These are phyloP conservation scores for Lentinula novae-zelandiae DNA, from an alignment of 1,284 basidiomycete species.

Conservation along the genomic window DNA sequence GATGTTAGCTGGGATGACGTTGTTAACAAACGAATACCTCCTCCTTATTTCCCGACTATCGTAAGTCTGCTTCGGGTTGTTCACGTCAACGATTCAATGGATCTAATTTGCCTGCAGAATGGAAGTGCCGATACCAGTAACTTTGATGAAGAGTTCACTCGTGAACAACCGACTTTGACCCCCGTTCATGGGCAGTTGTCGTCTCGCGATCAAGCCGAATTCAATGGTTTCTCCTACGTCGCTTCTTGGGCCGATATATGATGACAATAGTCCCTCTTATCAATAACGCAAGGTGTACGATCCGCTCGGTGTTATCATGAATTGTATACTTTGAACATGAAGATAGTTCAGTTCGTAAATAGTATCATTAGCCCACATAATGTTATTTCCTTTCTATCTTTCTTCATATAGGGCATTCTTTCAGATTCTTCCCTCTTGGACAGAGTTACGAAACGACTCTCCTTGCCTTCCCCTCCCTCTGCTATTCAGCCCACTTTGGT, in stretches of 20 bases:
- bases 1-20: slow-evolving; percentile 97
- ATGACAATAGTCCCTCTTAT: slow-evolving; percentile 16
- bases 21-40: slow-evolving; percentile 92
- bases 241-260: slow-evolving; percentile 71
- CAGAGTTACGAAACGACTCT: no score
- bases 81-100: slow-evolving; percentile 13
- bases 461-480: no score
- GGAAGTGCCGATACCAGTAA: slow-evolving; percentile 82
- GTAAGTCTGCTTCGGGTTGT: slow-evolving; percentile 43
- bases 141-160: slow-evolving; percentile 97
- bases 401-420: no score
- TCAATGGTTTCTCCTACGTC: slow-evolving; percentile 92
- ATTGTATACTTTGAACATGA: slow-evolving; percentile 45
- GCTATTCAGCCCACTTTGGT: no score
- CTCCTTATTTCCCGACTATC: slow-evolving; percentile 96
- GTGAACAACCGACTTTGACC: slow-evolving; percentile 95
- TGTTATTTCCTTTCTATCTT: slow-evolving; percentile 17
- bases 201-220: slow-evolving; percentile 91
- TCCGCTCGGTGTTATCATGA: slow-evolving; percentile 28
- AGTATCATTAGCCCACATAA: slow-evolving; percentile 23
- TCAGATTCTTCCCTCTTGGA: no score
- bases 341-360: slow-evolving; percentile 22
- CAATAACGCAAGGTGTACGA: slow-evolving; percentile 10
- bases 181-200: slow-evolving; percentile 96
- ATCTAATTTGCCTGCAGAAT: slow-evolving; percentile 41